Conservation (phyloP, 2,329 filamentous ascomycete genomes). For the Cryphonectria carpinicola region DNA sequence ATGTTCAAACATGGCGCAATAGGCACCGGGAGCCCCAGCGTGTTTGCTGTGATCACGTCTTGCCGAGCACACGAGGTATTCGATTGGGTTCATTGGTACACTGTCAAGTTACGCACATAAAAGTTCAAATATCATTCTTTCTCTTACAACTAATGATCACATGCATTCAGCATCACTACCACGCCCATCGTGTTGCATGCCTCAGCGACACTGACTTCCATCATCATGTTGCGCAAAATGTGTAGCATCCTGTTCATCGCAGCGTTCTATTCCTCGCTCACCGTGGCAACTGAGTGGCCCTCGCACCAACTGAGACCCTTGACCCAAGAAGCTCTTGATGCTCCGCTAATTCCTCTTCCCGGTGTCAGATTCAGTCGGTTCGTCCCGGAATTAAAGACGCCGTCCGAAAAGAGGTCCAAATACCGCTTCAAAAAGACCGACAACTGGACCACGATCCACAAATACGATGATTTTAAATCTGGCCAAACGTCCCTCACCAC, state of each 20-base stretch:
- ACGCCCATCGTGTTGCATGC: neutral
- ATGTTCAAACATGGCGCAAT: neutral
- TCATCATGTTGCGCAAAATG: neutral
- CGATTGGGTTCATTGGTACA: neutral
- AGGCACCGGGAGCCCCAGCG: neutral
- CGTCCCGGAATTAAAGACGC: neutral
- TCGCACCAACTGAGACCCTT: neutral
- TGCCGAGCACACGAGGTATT: neutral
- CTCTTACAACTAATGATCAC: neutral
- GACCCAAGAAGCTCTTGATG: neutral
- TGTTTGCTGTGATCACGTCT: neutral
- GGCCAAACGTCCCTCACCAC: constrained; percentile 4
- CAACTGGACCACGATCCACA: constrained; percentile 5
- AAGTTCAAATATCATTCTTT: neutral
- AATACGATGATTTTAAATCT: neutral
- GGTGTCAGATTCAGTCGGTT: neutral
- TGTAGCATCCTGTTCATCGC: neutral
- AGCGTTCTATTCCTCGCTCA: neutral
- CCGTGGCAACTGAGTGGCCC: neutral
- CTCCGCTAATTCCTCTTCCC: neutral
- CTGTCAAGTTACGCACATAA: neutral
- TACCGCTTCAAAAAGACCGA: constrained; percentile 17
- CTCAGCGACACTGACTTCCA: neutral
- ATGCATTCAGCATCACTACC: neutral
- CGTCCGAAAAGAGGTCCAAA: neutral